Evolutionary conservation across 352 stramenopile genomes (phyloP), one percentile per base, ranked within the genome.

Genomic region (Phytophthora ohioensis): DNA sequence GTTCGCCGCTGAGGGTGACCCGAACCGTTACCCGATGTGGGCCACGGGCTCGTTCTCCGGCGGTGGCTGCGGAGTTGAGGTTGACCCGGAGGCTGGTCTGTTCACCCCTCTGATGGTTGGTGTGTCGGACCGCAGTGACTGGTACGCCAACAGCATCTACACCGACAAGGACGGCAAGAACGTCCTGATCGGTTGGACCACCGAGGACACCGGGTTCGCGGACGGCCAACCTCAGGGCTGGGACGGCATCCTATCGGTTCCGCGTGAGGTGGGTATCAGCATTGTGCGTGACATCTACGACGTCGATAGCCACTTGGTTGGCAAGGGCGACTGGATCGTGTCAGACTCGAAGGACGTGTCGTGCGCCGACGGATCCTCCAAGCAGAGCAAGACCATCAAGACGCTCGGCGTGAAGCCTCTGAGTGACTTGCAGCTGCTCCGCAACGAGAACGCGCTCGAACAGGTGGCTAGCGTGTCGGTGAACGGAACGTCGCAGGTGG

Each of bases 71-170:
- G 63, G 53, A 32, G 43, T 52, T 1, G 71, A 76, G 15, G 51
- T 38, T 13, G 76, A 84, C 48, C 8, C 62, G 4, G 65, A 82
- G 0, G 60, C 59, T 0, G 75, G 79, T 53, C 46, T 87, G 5
- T 88, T 91, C 64, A 75, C 65, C 9, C 80, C 84, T 30, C 60
- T 71, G 8, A 90, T 89, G 74, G 84, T 92, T 3, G 84, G 84
- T 11, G 69, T 92, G 31, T 83, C 80, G 21, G 84, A 91, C 62
- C 78, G 79, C 43, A 87, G 79, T 38, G 71, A 88, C 67, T 91
- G 84, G 84, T 91, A 91, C 63, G 84, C 84, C 42, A 90, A 89
- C 70, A 83, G 67, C 55, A 81, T 90, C 48, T 87, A 89, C 78
- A 86, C 80, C 11, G 76, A 91, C 71, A 76, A 84, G 34, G 71